These are phyloP conservation scores for Aschersonia sp. DNA, from an alignment of 2,329 filamentous ascomycete genomes.

Conservation along the genomic window DNA sequence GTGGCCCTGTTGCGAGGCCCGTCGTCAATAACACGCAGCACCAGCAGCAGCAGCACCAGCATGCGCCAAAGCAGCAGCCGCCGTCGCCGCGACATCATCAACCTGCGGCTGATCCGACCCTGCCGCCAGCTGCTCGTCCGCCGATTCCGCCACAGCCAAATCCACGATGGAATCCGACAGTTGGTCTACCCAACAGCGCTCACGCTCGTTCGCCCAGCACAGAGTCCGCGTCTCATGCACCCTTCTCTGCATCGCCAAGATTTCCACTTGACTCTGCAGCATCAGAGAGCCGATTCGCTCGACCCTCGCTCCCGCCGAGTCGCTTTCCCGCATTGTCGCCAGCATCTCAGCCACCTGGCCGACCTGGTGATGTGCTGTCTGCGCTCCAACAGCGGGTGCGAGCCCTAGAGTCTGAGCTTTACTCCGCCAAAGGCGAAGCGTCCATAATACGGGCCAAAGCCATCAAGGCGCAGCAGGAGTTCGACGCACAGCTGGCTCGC, in stretches of 20 bases:
- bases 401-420: conserved; percentile 40
- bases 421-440: conserved; percentile 54
- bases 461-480: conserved; percentile 44
- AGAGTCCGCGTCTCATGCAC: conserved; percentile 4
- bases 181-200: conserved; percentile 12
- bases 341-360: conserved; percentile 12
- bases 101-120: conserved; percentile 5
- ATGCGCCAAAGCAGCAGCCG: conserved; percentile 12
- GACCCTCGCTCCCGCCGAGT: conserved; percentile 16
- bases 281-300: conserved; percentile 26
- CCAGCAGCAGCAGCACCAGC: conserved; percentile 16
- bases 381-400: conserved; percentile 37
- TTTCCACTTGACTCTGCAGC: conserved; percentile 15
- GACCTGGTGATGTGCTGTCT: conserved; percentile 22
- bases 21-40: conserved; percentile 21
- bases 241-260: conserved; percentile 14
- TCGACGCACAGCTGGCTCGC: conserved; percentile 46
- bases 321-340: conserved; percentile 11
- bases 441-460: conserved; percentile 61
- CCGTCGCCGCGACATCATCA: conserved; percentile 10
- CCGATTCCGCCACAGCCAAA: conserved; percentile 18
- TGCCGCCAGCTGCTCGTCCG: conserved; percentile 10
- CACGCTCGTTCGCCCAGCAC: conserved; percentile 6
- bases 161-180: conserved; percentile 22
- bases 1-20: conserved; percentile 21